Evolutionary conservation across 371 early-diverging fungal genomes (phyloP), one percentile per base, ranked within the genome.

Genomic region (Circinella umbellata): DNA sequence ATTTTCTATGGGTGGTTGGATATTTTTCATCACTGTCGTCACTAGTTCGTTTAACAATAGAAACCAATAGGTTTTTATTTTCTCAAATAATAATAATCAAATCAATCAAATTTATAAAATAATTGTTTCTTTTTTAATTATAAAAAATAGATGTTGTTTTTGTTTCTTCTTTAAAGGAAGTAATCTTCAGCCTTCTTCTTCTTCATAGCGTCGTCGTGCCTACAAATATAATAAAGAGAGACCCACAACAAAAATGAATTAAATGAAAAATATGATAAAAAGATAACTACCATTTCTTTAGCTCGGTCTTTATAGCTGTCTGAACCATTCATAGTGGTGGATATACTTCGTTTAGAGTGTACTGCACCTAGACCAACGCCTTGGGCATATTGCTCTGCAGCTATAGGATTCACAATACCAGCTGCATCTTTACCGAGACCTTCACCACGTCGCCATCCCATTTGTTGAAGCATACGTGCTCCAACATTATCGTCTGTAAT

Each of bases 361-460:
- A 69, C 70, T 27, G 78, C 37, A 34, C 80, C 80, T 10, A 80
- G 69, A 17, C 80, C 83, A 17, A 76, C 79, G 34, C 72, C 69
- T 66, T 80, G 76, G n/a, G 73, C 73, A 67, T 80, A 80, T 34
- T 73, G 74, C 48, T 83, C 77, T 34, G 83, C 80, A 20, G 74
- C 75, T 15, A 83, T 74, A 11, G 83, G 83, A 46, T 83, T 68
- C 15, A 83, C 49, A 27, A 83, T 83, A 49, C 83, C 83, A 11
- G 78, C 67, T 27, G 77, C 75, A 68, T 79, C 66, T 67, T 76
- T 76, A 10, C 83, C 83, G 14, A 83, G 65, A 10, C 83, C 83
- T 73, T 79, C 79, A 17, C 83, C 83, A 60, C 75, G 76, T 18
- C 76, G 74, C 83, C 83, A 83, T 0, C 83, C 83, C 83, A 83